Conservation (phyloP, 768 basidiomycete species). For the Rhodocollybia butyracea region DNA sequence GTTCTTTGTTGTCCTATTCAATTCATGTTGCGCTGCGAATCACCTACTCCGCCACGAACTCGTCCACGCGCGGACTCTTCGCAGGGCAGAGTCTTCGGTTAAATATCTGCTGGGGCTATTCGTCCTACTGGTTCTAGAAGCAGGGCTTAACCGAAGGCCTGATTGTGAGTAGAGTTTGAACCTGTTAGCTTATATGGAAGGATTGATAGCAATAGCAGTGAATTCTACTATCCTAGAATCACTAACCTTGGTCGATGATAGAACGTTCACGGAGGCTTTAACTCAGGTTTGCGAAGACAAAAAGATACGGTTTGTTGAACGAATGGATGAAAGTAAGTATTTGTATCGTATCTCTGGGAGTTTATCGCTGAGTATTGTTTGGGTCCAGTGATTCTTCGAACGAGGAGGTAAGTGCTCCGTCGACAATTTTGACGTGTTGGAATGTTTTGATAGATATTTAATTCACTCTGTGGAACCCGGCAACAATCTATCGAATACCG, state of each 20-base stretch:
- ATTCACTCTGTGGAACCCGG: neutral
- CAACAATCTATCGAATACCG: slow-evolving; percentile 3
- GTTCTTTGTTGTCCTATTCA: slow-evolving; percentile 23
- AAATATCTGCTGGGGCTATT: neutral
- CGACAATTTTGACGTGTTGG: neutral
- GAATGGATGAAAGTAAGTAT: slow-evolving; percentile 30
- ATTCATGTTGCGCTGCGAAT: slow-evolving; percentile 20
- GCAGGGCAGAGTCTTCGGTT: neutral
- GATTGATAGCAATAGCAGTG: slow-evolving; percentile 18
- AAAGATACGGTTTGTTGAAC: slow-evolving; percentile 20
- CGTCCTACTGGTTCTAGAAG: neutral
- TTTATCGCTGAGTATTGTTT: neutral
- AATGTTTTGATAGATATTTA: neutral
- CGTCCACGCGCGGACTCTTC: neutral
- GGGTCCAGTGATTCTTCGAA: slow-evolving; percentile 6
- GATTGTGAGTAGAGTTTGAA: slow-evolving; percentile 12
- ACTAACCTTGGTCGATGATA: slow-evolving; percentile 20
- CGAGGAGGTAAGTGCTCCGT: slow-evolving; percentile 1
- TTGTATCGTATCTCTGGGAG: neutral
- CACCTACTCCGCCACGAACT: slow-evolving; percentile 20
- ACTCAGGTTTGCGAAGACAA: slow-evolving; percentile 19
- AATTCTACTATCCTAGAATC: slow-evolving; percentile 30
- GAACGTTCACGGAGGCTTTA: slow-evolving; percentile 2
- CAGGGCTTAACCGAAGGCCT: neutral
- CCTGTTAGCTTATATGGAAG: slow-evolving; percentile 14